phyloP scores from a whole-genome alignment of 2,329 filamentous ascomycete genomes.

The Geosmithia putterillii region DNA sequence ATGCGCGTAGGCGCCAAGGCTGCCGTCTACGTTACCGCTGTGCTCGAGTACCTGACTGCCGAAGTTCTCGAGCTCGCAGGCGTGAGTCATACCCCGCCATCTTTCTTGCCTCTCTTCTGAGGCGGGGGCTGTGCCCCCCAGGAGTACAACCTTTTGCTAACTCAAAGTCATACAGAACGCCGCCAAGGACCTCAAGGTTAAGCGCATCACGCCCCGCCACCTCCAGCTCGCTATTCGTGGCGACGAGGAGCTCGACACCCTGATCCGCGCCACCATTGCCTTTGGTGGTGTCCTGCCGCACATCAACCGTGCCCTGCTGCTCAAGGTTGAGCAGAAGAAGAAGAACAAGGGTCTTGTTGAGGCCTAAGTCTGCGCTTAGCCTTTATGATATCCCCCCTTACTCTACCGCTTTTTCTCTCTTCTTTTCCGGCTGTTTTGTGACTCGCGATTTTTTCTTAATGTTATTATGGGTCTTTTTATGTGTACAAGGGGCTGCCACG shows the following conservation, averaged over 20 bases:
- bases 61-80: slow-evolving; percentile 97
- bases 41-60: slow-evolving; percentile 94
- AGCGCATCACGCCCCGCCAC: slow-evolving; percentile 97
- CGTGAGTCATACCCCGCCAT: slow-evolving; percentile 34
- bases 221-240: slow-evolving; percentile 95
- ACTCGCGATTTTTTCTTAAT: background rate
- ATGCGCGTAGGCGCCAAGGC: slow-evolving; percentile 99
- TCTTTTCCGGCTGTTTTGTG: background rate
- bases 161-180: slow-evolving; percentile 51
- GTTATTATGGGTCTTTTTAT: background rate
- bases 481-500: background rate
- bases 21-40: slow-evolving; percentile 94
- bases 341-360: slow-evolving; percentile 46
- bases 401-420: background rate
- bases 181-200: slow-evolving; percentile 98
- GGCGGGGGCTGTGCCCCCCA: background rate
- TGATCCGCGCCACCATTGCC: slow-evolving; percentile 95
- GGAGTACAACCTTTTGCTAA: slow-evolving; percentile 1
- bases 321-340: slow-evolving; percentile 98
- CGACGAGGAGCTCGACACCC: slow-evolving; percentile 94
- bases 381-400: background rate
- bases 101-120: background rate
- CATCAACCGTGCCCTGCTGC: slow-evolving; percentile 92
- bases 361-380: slow-evolving; percentile 7
- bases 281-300: slow-evolving; percentile 97